Base-by-base conservation (phyloP, 2,329 filamentous ascomycete species). In the Malbranchea cinnamomea region DNA sequence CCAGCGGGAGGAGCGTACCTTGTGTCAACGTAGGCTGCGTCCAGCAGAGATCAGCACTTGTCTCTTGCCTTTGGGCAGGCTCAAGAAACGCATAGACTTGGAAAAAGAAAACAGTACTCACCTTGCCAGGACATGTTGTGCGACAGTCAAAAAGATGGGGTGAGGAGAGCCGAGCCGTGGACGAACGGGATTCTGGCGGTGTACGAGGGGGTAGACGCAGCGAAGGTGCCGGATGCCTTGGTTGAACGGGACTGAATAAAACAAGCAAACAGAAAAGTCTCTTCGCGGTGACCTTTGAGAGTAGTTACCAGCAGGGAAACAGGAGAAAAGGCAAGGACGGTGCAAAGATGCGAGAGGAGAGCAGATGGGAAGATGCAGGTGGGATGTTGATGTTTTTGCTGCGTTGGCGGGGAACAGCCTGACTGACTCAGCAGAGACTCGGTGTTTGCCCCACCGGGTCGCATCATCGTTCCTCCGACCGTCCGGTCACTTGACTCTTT, bases 1-100 rank as follows among this genome's bases (percentile, higher is more conserved):
- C 30, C 37, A 26, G 24, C 21, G 33, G 16, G 34, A 28, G 29
- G 30, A 31, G 32, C 23, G 23, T 68, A 74, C 70, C 69, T 74
- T 39, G 61, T 56, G 54, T 74, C 69, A 54, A 74, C 63, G 52
- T 74, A 75, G 56, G 63, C 70, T 71, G 41, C 21, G 17, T 35
- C 43, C 31, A 47, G 40, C 28, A 12, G 27, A 30, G 24, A 20
- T 12, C 18, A 16, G 19, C 14, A 9, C 6, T 19, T 19, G 19
- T 20, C 24, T 30, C 26, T 21, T 30, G 32, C 35, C 35, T 28
- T 28, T 28, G 36, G 12, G 20, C 13, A 23, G 22, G 14, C 12
- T 9, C 28, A 14, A 14, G n/a, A 8, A 31, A 26, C 34, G 26
- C 25, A 24, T 13, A 9, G 20, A 26, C 9, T 12, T 32, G 31